Percentiles rank a stretch among this genome's conserved stretches.
phyloP scores from a whole-genome alignment of 352 stramenopile species.

The Halophytophthora batemanensis region DNA sequence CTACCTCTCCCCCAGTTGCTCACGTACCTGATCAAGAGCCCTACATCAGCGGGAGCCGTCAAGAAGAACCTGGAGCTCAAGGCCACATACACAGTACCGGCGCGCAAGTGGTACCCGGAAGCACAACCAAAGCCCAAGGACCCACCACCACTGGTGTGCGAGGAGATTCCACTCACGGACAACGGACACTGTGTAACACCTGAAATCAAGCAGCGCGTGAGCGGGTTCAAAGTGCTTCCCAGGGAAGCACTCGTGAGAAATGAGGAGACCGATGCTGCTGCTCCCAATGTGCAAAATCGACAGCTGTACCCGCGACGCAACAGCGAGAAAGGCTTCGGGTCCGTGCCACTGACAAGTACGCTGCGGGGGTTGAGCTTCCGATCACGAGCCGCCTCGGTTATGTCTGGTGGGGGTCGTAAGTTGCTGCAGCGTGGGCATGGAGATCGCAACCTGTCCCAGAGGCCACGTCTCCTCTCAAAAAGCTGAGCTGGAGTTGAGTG shows the following conservation, averaged over 20 bases:
- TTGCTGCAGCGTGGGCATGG: slow-evolving; percentile 18
- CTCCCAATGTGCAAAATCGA: background rate
- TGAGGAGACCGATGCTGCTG: slow-evolving; percentile 21
- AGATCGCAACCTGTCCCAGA: slow-evolving; percentile 13
- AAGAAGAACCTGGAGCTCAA: slow-evolving; percentile 74
- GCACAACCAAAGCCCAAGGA: slow-evolving; percentile 40
- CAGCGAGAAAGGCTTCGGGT: slow-evolving; percentile 14
- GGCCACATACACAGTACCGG: slow-evolving; percentile 54
- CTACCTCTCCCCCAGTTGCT: slow-evolving; percentile 42
- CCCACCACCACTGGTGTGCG: slow-evolving; percentile 49
- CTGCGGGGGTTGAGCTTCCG: slow-evolving; percentile 1
- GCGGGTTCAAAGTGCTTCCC: slow-evolving; percentile 28
- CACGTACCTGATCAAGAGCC: slow-evolving; percentile 60
- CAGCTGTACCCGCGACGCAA: slow-evolving; percentile 13
- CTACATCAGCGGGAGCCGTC: slow-evolving; percentile 31
- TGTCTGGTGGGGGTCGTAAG: slow-evolving; percentile 14
- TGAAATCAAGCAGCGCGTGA: slow-evolving; percentile 51
- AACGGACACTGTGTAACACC: slow-evolving; percentile 44
- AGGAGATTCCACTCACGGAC: slow-evolving; percentile 57
- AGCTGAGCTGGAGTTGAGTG: no score
- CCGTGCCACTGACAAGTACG: slow-evolving; percentile 1
- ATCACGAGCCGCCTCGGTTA: slow-evolving; percentile 12
- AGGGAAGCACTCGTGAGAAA: slow-evolving; percentile 56
- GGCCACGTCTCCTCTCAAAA: background rate
- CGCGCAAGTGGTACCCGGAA: slow-evolving; percentile 57